Evolutionary conservation across 805 yeast genomes (phyloP), one percentile per base, ranked within the genome.

Genomic region (Ogataea minuta): DNA sequence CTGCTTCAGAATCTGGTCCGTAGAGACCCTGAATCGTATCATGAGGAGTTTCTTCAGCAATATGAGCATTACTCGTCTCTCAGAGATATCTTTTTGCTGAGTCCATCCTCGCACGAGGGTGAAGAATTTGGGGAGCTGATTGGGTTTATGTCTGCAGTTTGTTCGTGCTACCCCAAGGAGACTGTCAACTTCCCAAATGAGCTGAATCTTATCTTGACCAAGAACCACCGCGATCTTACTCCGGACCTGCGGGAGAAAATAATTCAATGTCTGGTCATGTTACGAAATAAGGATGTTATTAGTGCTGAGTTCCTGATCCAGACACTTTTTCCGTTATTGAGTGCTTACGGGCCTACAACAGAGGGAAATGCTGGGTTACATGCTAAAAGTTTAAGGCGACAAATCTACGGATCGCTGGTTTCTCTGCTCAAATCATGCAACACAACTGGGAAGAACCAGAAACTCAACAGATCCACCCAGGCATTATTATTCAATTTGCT

Each of bases 31-130:
- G 84, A 77, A 52, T 90, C 98, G 0, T 93, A 93, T 60, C 79
- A 79, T 44, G 99, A 93, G 63, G 99, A 93, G 63, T 93, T 93
- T 62, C 62, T 84, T 27, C 93, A 89, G 54, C 99, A 93, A 60
- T 88, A 83, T 59, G 77, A 93, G 36, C 98, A 93, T 62, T 93
- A 93, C 63, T 89, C 84, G 59, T 85, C 98, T 2, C 67, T 89
- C 43, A 71, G 95, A 62, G 98, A 91, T 54, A 84, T 93, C 43
- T 87, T 85, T 56, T 67, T 88, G 60, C 66, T 81, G 45, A 84
- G 84, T 60, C 89, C 90, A 7, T 51, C 65, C 2, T 75, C 79
- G 20, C 76, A 76, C 36, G 76, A 76, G 23, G 74, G 75, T 43
- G 81, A 76, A 27, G 84, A 82, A 50, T 85, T 93, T 58, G 76